Conservation (phyloP, 2,329 filamentous ascomycete species). For the Cladobotryum protrusum region DNA sequence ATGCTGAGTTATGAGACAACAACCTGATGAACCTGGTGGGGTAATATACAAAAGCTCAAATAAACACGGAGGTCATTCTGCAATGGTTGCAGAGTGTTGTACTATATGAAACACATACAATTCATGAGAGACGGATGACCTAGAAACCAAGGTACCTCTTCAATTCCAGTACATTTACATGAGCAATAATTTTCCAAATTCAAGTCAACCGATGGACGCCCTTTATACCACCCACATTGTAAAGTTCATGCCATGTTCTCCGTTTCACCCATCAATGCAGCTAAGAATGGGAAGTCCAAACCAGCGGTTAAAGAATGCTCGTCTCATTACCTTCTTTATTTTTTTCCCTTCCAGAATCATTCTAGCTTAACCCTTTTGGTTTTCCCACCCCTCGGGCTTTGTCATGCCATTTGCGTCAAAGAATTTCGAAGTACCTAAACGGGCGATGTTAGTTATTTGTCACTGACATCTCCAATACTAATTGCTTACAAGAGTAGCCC, state of each 20-base stretch:
- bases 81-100: neutral
- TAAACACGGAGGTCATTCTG: neutral
- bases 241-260: neutral
- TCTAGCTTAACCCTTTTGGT: conserved; percentile 48
- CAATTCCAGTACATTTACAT: conserved; percentile 10
- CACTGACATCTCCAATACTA: too few species aligned
- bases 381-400: conserved; percentile 82
- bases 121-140: neutral
- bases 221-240: conserved; percentile 9
- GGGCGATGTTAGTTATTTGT: conserved; percentile 12
- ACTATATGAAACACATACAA: neutral
- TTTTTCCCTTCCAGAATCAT: neutral
- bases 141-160: neutral
- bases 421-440: conserved; percentile 62
- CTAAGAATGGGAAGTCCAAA: neutral
- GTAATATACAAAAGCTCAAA: conserved; percentile 9
- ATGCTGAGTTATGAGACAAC: neutral
- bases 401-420: conserved; percentile 75
- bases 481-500: conserved; percentile 79
- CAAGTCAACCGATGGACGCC: conserved; percentile 11
- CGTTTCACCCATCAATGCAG: conserved; percentile 1
- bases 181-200: conserved; percentile 13
- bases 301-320: neutral
- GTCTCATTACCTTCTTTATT: neutral
- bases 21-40: neutral